Evolutionary conservation across 208 protist genomes (phyloP).

Genomic region (Trichomonas vaginalis): DNA sequence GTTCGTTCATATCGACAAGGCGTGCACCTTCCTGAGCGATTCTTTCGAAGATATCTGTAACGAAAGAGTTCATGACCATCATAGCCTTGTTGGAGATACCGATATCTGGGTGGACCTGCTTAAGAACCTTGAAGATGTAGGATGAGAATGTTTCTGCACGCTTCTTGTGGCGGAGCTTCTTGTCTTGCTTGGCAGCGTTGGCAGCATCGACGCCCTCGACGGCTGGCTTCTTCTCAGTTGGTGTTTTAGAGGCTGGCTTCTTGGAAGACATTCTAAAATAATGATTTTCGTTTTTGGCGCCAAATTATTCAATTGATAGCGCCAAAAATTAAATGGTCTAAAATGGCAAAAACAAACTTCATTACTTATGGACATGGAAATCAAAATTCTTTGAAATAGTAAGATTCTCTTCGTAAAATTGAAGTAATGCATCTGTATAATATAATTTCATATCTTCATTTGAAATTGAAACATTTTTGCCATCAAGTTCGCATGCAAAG

Average conservation of each 20-base stretch:
- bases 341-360: no score
- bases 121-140: no score
- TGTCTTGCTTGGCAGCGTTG: no score
- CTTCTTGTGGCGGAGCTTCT: no score
- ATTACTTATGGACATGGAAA: no score
- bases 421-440: neutral
- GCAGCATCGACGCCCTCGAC: neutral
- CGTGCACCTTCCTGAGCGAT: no score
- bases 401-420: neutral
- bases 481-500: neutral
- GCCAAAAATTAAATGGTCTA: neutral
- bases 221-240: slow-evolving; percentile 17
- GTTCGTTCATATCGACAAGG: no score
- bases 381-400: neutral
- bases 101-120: no score
- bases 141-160: no score
- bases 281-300: neutral
- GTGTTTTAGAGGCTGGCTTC: slow-evolving; percentile 13
- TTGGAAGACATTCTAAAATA: neutral
- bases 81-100: no score
- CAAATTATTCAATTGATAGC: neutral
- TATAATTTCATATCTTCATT: neutral
- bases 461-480: neutral
- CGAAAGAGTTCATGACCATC: no score
- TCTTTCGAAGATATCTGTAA: no score